Evolutionary conservation across 1,139 yeast species (phyloP), one percentile per base, ranked within the genome.

Genomic region (Trichomonascaceae sp.): DNA sequence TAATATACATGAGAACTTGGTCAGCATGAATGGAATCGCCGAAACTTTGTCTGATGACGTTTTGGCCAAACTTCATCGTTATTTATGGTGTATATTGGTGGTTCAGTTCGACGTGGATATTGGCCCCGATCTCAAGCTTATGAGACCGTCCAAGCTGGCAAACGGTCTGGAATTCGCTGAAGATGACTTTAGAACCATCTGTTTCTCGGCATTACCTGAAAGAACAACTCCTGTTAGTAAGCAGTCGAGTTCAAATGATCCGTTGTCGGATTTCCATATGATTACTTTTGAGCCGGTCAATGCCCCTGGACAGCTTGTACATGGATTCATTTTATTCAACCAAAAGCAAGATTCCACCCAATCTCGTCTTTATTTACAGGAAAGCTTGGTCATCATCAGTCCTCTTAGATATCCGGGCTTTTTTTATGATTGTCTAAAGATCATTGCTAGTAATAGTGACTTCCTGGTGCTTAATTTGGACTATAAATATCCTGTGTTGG

Each of bases 31-130:
- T 43, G 56, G 55, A 17, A 54, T 60, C 13, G 60, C 61, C 9
- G 50, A 55, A n/a, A 38, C 53, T 19, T 54, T 62, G 38, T 50
- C 59, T 7, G 41, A 30, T 15, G 38, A 17, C 13, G 30, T 36
- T 12, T 15, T 39, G 19, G 53, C 54, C 15, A 49, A 47, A 13
- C 55, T 61, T 22, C 55, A 57, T 22, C 60, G 66, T 17, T 43
- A 49, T 68, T 70, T 71, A 55, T 63, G 39, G 50, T 58, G 18
- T 66, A 70, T 51, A 61, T 55, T 68, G 49, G 65, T 68, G 49
- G 66, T 69, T n/a, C 70, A 69, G 52, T 68, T 69, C 55, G 71
- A 69, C 52, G 66, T 65, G 9, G 67, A 69, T 50, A 58, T 69
- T 12, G 73, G 72, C 1, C 73, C 73, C 0, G 70, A 66, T 53